Base-by-base conservation (phyloP, 306 rosid species). In the Glycyrrhiza uralensis region DNA sequence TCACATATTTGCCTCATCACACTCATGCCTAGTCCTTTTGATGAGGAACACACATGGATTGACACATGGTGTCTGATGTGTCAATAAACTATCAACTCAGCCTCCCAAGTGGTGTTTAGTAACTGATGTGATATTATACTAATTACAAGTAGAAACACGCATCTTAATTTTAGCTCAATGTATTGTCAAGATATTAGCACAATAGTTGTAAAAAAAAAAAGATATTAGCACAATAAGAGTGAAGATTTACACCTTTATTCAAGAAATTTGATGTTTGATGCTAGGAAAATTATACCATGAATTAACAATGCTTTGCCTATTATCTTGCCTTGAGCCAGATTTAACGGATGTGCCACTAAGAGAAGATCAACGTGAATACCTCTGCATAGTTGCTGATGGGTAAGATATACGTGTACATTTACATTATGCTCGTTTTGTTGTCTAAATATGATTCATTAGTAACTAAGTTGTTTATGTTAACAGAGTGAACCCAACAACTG, bases 301-400 rank as follows among this genome's bases (percentile, higher is more conserved):
- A 18, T 45, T 77, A 56, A 58, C 29, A 55, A 55, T 55, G 51
- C 10, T 84, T 58, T 50, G 32, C 49, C 57, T 49, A n/a, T 78
- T 58, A 66, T 57, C 55, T 28, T 79, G 41, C 8, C 14, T 42
- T 50, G 79, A 57, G 61, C 28, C 88, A 89, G 98, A 93, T 71
- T 93, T 93, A 85, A 91, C 98, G 9, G 98, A 93, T 39, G 97
- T 94, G 75, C 99, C 97, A 42, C 72, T 94, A 45, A 85, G 99
- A 81, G 99, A 94, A 46, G 99, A 94, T 76, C 99, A 94, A 62
- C 87, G 95, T 26, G 89, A 75, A 68, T 89, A 87, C 85, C 91
- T 94, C 11, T 94, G 99, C 83, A 87, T 85, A 88, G 75, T 85
- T 75, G 97, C 98, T 36, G 97, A 91, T 57, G 96, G 97, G 97